Conservation (phyloP, 2,329 filamentous ascomycete species). For the Hypomyces perniciosus region DNA sequence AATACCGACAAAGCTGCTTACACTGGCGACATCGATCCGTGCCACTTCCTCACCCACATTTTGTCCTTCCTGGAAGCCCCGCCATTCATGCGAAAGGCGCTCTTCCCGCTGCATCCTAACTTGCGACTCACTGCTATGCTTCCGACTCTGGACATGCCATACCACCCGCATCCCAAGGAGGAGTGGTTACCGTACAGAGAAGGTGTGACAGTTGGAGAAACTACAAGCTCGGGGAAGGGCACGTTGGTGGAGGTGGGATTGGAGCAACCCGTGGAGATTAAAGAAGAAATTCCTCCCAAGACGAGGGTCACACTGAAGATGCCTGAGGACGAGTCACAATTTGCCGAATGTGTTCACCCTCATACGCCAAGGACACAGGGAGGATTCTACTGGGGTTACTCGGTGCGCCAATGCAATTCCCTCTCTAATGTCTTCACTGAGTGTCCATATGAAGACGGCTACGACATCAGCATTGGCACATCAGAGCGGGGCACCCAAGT, state of each 20-base stretch:
- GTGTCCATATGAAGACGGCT: constrained; percentile 66
- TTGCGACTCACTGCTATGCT: constrained; percentile 66
- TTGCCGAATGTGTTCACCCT: constrained; percentile 58
- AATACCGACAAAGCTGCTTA: constrained; percentile 47
- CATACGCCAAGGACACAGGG: constrained; percentile 63
- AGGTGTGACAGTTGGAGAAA: constrained; percentile 56
- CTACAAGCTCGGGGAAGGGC: constrained; percentile 36
- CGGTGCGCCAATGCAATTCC: constrained; percentile 57
- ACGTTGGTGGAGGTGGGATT: constrained; percentile 55
- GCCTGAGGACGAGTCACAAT: constrained; percentile 36
- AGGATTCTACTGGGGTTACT: constrained; percentile 85
- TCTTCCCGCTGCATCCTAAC: constrained; percentile 77
- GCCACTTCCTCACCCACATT: constrained; percentile 73
- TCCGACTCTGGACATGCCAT: constrained; percentile 76
- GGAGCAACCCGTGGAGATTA: constrained; percentile 49
- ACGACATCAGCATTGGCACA: constrained; percentile 77
- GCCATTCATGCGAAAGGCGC: constrained; percentile 67
- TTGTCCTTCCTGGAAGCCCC: constrained; percentile 79
- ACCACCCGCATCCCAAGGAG: constrained; percentile 68
- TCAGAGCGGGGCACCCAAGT: constrained; percentile 64
- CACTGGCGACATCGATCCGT: constrained; percentile 68
- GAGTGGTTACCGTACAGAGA: constrained; percentile 79
- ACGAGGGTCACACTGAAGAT: constrained; percentile 71
- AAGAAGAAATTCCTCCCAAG: constrained; percentile 57
- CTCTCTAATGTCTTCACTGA: constrained; percentile 74